These are phyloP conservation scores for Aaosphaeria pasadenensis DNA, from an alignment of 2,329 filamentous ascomycete species.

Conservation along the genomic window DNA sequence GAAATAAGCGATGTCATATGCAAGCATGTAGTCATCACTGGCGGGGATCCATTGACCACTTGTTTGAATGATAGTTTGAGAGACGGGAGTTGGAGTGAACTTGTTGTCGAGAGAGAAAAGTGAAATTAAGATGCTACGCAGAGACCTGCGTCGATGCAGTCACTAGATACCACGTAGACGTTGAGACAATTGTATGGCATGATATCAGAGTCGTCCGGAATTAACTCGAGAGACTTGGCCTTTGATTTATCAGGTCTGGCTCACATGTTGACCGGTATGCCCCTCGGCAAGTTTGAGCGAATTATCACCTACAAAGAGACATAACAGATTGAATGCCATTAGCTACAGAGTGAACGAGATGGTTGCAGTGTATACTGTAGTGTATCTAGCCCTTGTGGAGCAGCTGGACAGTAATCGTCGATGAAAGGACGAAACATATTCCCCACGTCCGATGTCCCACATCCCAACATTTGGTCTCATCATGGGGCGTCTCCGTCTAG, in stretches of 20 bases:
- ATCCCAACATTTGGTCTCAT: no score
- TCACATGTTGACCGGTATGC: conserved; percentile 3
- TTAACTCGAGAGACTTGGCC: conserved; percentile 45
- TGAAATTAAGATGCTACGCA: conserved; percentile 43
- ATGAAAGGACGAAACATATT: no score
- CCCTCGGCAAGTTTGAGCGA: no score
- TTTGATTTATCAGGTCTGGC: conserved; percentile 24
- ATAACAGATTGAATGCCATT: no score
- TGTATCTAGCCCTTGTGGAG: no score
- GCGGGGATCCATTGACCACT: conserved; percentile 42
- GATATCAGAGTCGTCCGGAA: conserved; percentile 39
- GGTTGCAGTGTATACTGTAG: no score
- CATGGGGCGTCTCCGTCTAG: no score
- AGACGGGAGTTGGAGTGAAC: conserved; percentile 12
- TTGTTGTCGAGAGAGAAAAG: conserved; percentile 42
- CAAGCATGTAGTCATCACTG: conserved; percentile 38
- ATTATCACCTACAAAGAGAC: no score
- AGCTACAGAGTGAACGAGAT: no score
- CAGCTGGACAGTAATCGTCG: no score
- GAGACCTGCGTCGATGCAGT: conserved; percentile 44
- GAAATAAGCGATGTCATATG: background rate
- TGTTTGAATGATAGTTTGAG: conserved; percentile 41
- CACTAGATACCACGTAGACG: conserved; percentile 28
- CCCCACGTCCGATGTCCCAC: no score
- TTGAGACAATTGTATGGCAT: conserved; percentile 35